Evolutionary conservation across 2,329 filamentous ascomycete genomes (phyloP), one percentile per base, ranked within the genome.

Genomic region (Fusarium cyanostomum): DNA sequence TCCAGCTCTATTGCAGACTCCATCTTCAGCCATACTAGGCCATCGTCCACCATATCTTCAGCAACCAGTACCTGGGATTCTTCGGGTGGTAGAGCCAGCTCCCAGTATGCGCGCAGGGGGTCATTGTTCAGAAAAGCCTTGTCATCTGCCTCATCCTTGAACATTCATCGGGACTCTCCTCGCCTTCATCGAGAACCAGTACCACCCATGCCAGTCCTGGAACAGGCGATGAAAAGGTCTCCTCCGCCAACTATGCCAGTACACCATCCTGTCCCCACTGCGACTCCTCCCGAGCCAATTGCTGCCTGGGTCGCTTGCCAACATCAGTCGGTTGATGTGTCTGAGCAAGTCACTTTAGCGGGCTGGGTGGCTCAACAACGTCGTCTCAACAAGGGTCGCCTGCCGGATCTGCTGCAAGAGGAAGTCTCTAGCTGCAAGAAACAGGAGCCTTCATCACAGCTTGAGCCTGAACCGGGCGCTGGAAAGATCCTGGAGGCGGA

Each of bases 361-460:
- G 62, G 56, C 5, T 48, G 60, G 52, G 49, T 62, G 16, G 49
- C 52, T 10, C 56, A 64, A 16, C 56, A 57, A 18, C 56, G 56
- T 16, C 56, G 56, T 21, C 13, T 41, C n/a, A 51, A 48, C 11
- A 60, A 50, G 35, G 33, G 31, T 2, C 24, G 38, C 3, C 11
- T 48, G 10, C 42, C 26, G 1, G 46, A 49, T 13, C 10, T 52
- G 18, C 41, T 30, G 4, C n/a, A 9, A 4, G 48, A 34, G 5
- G 48, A 34, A 3, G 5, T 15, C 0, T 4, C 11, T 8, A 37
- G 38, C n/a, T 8, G 38, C 4, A 8, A 24, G 21, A 33, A 49
- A 7, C 33, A 35, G 18, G 8, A 15, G 1, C 11, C 8, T 9
- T 7, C 21, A 5, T 16, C 21, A 12, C 3, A 13, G 7, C 8